These are phyloP conservation scores for Aureobasidium sp. DNA, from an alignment of 2,329 filamentous ascomycete species.

Conservation along the genomic window DNA sequence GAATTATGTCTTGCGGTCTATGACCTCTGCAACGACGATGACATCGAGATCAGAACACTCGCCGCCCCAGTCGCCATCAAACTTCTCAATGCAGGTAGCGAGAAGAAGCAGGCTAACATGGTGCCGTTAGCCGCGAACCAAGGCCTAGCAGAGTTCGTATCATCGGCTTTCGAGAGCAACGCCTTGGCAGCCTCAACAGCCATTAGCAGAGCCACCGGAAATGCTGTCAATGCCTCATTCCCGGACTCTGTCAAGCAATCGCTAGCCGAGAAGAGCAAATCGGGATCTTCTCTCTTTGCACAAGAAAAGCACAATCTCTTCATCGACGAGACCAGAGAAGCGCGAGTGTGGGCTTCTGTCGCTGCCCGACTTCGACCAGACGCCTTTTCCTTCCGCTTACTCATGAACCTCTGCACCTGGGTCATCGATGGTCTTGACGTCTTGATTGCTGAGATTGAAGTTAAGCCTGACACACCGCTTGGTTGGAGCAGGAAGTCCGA, in stretches of 20 bases:
- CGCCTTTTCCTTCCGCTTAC: conserved; percentile 22
- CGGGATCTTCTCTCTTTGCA: conserved; percentile 66
- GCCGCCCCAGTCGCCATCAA: conserved; percentile 46
- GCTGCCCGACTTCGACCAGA: conserved; percentile 30
- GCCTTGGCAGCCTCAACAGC: background rate
- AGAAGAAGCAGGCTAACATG: conserved; percentile 22
- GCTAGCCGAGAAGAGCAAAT: conserved; percentile 29
- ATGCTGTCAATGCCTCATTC: conserved; percentile 2
- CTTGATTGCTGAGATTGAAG: conserved; percentile 30
- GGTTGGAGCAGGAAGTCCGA: conserved; percentile 64
- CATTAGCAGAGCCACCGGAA: conserved; percentile 7
- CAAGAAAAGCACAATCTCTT: conserved; percentile 95
- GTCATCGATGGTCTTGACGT: conserved; percentile 40
- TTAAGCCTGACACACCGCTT: conserved; percentile 53
- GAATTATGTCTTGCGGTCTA: conserved; percentile 60
- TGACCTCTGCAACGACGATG: conserved; percentile 76
- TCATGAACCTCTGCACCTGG: conserved; percentile 36
- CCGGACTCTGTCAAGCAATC: conserved; percentile 22
- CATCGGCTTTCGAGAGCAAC: conserved; percentile 9
- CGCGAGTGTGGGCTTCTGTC: conserved; percentile 56
- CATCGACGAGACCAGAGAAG: conserved; percentile 71
- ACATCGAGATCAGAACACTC: conserved; percentile 72
- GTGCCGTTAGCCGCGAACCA: conserved; percentile 44
- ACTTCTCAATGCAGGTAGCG: conserved; percentile 33
- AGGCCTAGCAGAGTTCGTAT: conserved; percentile 28